These are phyloP conservation scores for Herpetomonas tarakana DNA, from an alignment of 208 protist species.

Conservation along the genomic window DNA sequence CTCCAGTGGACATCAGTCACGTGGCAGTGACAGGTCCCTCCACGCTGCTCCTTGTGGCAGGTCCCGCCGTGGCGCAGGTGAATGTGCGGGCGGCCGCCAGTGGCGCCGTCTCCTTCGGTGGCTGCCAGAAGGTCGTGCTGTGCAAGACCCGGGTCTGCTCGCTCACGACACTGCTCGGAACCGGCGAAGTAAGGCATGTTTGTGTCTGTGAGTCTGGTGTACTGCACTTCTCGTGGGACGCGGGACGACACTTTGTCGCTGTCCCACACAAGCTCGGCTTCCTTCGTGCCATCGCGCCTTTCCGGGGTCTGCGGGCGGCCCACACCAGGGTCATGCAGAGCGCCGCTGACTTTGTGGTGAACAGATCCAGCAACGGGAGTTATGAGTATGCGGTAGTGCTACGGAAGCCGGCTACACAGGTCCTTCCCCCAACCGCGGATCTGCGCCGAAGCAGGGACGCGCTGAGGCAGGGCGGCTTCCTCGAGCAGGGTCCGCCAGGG, in stretches of 20 bases:
- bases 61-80: conserved; percentile 6
- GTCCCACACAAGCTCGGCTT: conserved; percentile 63
- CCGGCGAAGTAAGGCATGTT: conserved; percentile 19
- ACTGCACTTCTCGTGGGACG: conserved; percentile 65
- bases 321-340: conserved; percentile 3
- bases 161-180: conserved; percentile 6
- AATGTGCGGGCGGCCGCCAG: conserved; percentile 1
- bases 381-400: background rate
- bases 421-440: background rate
- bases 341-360: no score
- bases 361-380: background rate
- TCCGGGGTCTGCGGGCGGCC: conserved; percentile 18
- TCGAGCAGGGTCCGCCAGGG: background rate
- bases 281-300: conserved; percentile 37
- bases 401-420: background rate
- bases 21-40: background rate
- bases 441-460: background rate
- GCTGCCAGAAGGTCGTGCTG: conserved; percentile 15
- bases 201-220: conserved; percentile 39
- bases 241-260: conserved; percentile 37
- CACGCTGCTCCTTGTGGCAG: conserved; percentile 1
- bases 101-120: conserved; percentile 12
- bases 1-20: background rate
- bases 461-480: background rate
- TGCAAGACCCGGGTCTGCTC: conserved; percentile 18